Evolutionary conservation across 805 yeast species (phyloP), one percentile per base, ranked within the genome.

Genomic region (Saccharomyces kudriavzevii): DNA sequence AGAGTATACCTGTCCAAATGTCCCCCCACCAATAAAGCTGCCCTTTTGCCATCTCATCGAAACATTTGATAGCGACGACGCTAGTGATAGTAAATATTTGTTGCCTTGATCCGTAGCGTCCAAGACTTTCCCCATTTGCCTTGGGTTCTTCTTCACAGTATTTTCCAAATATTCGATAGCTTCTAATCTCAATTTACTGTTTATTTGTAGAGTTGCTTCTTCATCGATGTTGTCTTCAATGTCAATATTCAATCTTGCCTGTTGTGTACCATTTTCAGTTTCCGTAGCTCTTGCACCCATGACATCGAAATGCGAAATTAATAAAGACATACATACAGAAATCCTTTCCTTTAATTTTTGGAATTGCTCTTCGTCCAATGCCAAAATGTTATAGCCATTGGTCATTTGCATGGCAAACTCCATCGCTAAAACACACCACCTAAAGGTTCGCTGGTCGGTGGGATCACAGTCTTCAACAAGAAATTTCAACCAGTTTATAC

Each of bases 11-110:
- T 87, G 83, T 5, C 99, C 99, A 76, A 92, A 94, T 0, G 97
- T 82, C 46, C 99, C 99, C 47, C 96, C 92, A 1, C 99, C 99
- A 62, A 94, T 81, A 63, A 84, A 89, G 57, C 84, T 82, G 48
- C 97, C 96, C 72, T 92, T 96, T 69, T 94, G 97, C 99, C 99
- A 94, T 70, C 96, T 83, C 58, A 94, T 89, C 0, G 97, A 85
- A 28, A 91, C 87, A 60, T 90, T 86, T 1, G 96, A 86, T 63
- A 90, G 83, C 0, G 95, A 85, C 0, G 96, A 87, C 0, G 97
- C 96, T 53, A 95, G 76, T 52, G 89, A 83, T 1, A 94, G 80
- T 48, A 94, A 79, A 63, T 85, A 89, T 68, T 90, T 96, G 63
- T 90, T 88, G 63, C 89, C 97, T 55, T 86, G 82, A 63, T 88